Evolutionary conservation across 345 rosid species (phyloP).

Genomic region (Ailanthus altissimus): DNA sequence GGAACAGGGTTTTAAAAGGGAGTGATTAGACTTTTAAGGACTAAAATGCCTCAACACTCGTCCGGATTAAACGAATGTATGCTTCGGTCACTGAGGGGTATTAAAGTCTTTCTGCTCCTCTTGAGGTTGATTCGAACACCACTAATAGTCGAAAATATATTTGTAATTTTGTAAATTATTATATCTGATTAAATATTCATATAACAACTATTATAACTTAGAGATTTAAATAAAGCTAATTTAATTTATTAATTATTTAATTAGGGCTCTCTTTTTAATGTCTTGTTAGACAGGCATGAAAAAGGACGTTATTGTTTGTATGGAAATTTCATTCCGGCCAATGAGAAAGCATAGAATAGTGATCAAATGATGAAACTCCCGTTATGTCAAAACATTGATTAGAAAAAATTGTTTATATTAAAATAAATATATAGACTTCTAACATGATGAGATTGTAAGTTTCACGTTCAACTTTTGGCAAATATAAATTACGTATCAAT

Average conservation of each 20-base stretch:
- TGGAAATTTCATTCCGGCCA: background rate
- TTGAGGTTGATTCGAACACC: background rate
- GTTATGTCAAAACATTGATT: background rate
- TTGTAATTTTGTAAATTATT: no score
- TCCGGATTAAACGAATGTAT: slow-evolving; percentile 3
- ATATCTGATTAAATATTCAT: no score
- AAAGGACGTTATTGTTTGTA: background rate
- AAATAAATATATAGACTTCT: no score
- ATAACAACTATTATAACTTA: no score
- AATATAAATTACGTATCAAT: background rate
- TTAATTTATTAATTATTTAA: no score
- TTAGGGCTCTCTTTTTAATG: background rate
- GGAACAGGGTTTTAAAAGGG: background rate
- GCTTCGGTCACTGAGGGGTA: background rate
- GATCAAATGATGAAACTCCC: background rate
- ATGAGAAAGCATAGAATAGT: background rate
- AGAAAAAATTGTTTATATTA: no score
- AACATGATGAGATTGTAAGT: no score
- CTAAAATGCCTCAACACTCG: background rate
- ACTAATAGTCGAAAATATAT: no score
- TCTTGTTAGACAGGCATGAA: background rate
- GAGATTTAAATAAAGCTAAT: no score
- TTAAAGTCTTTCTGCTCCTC: background rate
- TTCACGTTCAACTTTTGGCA: background rate
- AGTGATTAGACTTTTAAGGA: background rate